Base-by-base conservation (phyloP, 2,329 filamentous ascomycete species). In the Trematosphaeria pertusa region DNA sequence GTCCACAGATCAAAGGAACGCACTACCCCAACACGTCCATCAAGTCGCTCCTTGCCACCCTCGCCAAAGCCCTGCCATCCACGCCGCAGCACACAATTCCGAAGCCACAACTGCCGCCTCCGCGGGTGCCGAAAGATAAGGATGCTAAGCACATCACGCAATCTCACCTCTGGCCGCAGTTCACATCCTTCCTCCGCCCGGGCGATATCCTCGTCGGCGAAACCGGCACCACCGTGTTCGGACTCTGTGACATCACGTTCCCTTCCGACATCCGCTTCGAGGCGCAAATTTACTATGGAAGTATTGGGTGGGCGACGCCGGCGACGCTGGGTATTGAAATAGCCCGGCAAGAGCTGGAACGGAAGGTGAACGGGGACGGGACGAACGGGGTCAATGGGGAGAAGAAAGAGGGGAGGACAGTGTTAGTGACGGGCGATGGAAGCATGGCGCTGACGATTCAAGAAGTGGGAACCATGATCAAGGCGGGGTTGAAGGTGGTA, bases 371-470 rank as follows among this genome's bases (percentile, higher is more conserved):
- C n/a, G n/a, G n/a, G n/a, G n/a, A n/a, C n/a, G n/a, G n/a, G n/a
- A n/a, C n/a, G n/a, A n/a, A n/a, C n/a, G n/a, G n/a, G n/a, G n/a
- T n/a, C n/a, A n/a, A n/a, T n/a, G 15, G 20, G 1, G 33, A 9
- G 11, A 14, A 18, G 0, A 41, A 17, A 8, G 34, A 34, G 9
- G 62, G 67, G 4, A 46, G 81, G 43, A 81, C 82, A 0, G 75
- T 86, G 8, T 68, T 86, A 1, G 75, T 84, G 50, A 84, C 84
- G 24, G 84, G 84, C 4, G 84, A 87, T 41, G 85, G 85, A 3
- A 85, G 82, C 51, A 78, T 88, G 48, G 81, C 87, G 53, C 81
- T 88, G 71, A 88, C 85, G 0, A 83, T 79, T 0, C 86, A 88
- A 61, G 85, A 87, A 53, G 71, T 89, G 3, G 80, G 81, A 9